Evolutionary conservation across 208 protist species (phyloP).

Genomic region (Strigomonas culicis): DNA sequence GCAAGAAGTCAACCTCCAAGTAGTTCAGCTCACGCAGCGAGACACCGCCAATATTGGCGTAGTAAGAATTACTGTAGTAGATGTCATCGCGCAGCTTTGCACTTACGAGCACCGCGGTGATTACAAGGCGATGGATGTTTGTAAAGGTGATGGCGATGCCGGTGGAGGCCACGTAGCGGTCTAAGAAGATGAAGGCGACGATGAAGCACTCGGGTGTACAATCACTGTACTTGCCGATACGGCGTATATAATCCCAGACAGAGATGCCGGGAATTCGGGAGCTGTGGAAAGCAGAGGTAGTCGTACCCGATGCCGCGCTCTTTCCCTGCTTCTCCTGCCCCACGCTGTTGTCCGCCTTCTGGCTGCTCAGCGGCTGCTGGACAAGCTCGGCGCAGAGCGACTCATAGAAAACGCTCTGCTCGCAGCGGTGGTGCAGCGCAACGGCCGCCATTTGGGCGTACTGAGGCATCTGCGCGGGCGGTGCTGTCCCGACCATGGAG

Average conservation of each 20-base stretch:
- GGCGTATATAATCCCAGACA: slow-evolving; percentile 82
- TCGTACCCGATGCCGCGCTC: neutral
- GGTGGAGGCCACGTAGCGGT: slow-evolving; percentile 70
- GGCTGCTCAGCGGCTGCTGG: too few relatives aligned
- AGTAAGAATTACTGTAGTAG: slow-evolving; percentile 91
- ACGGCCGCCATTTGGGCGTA: slow-evolving; percentile 48
- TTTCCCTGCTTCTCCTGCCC: neutral
- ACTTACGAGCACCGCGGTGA: slow-evolving; percentile 83
- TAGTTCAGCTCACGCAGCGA: slow-evolving; percentile 69
- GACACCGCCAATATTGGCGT: slow-evolving; percentile 89
- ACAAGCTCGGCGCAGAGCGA: too few relatives aligned
- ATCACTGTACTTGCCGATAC: slow-evolving; percentile 88
- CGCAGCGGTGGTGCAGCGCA: slow-evolving; percentile 66
- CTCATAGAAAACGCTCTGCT: slow-evolving; percentile 23
- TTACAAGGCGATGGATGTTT: slow-evolving; percentile 86
- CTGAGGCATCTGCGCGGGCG: slow-evolving; percentile 38
- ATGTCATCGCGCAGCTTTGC: slow-evolving; percentile 89
- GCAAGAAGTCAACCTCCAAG: slow-evolving; percentile 86
- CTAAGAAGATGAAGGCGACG: slow-evolving; percentile 87
- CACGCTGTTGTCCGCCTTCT: neutral
- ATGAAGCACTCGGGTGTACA: slow-evolving; percentile 92
- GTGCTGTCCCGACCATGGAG: slow-evolving; percentile 1
- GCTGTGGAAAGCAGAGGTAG: slow-evolving; percentile 65
- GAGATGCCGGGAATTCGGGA: slow-evolving; percentile 76
- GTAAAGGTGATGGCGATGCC: slow-evolving; percentile 41